Percentiles rank a stretch among this genome's conserved stretches.
These are phyloP conservation scores for Dothideomycetes sp. DNA, from an alignment of 2,329 filamentous ascomycete species.

Conservation along the genomic window DNA sequence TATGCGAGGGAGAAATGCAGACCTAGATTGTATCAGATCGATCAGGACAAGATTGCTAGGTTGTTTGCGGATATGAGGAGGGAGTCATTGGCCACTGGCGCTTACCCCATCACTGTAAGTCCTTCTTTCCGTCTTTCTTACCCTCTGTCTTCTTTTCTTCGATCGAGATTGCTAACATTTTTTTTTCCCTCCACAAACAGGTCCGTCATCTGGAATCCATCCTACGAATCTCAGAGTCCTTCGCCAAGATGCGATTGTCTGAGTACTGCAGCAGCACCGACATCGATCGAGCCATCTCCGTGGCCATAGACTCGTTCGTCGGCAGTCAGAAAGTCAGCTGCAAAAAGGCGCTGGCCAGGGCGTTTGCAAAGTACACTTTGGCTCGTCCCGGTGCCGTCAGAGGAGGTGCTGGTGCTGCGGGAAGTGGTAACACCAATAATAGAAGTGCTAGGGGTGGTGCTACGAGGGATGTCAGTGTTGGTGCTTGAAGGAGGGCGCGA, in stretches of 20 bases:
- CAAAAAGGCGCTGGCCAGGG: constrained; percentile 88
- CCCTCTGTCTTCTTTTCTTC: neutral
- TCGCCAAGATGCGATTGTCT: constrained; percentile 95
- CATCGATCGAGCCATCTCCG: constrained; percentile 93
- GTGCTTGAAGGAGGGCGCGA: constrained; percentile 8
- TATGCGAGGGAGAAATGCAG: constrained; percentile 83
- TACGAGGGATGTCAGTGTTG: constrained; percentile 12
- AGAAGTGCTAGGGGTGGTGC: constrained; percentile 8
- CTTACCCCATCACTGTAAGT: constrained; percentile 94
- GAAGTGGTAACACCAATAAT: too few relatives aligned
- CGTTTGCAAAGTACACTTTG: constrained; percentile 83
- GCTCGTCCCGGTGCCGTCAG: constrained; percentile 34
- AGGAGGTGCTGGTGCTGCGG: neutral
- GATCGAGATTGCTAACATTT: neutral
- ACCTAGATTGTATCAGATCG: constrained; percentile 93
- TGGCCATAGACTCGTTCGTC: constrained; percentile 93
- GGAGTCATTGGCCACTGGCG: constrained; percentile 85
- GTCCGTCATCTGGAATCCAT: constrained; percentile 96
- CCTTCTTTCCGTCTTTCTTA: constrained; percentile 18
- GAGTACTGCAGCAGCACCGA: constrained; percentile 87
- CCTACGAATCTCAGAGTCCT: constrained; percentile 87
- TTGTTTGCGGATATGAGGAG: constrained; percentile 94
- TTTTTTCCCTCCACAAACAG: constrained; percentile 36
- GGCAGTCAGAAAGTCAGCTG: constrained; percentile 94
- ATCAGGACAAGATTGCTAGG: constrained; percentile 90